A percentile compares a stretch with the other conserved stretches of the same genome.
Evolutionary conservation across 2,329 filamentous ascomycete species (phyloP).

Genomic region (Emericellopsis atlantica): DNA sequence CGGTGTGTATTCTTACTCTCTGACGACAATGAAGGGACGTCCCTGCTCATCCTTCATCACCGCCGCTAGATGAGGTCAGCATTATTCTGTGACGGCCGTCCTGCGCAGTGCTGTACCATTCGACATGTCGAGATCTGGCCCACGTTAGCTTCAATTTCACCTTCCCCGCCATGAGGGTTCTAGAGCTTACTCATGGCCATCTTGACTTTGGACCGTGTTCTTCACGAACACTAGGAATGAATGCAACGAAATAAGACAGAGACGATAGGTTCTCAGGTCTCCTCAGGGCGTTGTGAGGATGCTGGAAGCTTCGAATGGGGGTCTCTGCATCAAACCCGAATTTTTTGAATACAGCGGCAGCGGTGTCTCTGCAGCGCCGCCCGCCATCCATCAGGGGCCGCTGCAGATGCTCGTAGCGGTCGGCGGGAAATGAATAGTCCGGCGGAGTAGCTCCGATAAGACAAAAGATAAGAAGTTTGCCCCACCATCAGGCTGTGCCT

Average conservation of each 20-base stretch:
- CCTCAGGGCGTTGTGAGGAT: neutral
- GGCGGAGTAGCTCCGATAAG: slow-evolving; percentile 4
- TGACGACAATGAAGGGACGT: slow-evolving; percentile 92
- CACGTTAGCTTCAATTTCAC: slow-evolving; percentile 18
- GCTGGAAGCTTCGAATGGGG: slow-evolving; percentile 12
- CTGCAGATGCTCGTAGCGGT: slow-evolving; percentile 9
- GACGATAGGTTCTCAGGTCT: neutral
- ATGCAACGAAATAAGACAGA: slow-evolving; percentile 1
- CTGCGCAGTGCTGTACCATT: slow-evolving; percentile 47
- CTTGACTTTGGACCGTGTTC: slow-evolving; percentile 14
- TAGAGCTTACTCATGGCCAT: slow-evolving; percentile 26
- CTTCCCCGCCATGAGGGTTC: slow-evolving; percentile 6
- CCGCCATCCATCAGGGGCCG: no score
- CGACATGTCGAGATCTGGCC: slow-evolving; percentile 65
- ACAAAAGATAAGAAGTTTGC: neutral
- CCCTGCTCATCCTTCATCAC: slow-evolving; percentile 96
- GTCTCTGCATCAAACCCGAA: slow-evolving; percentile 12
- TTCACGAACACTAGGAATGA: slow-evolving; percentile 9
- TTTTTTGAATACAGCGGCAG: slow-evolving; percentile 16
- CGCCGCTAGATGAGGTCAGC: slow-evolving; percentile 31
- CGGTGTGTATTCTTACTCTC: slow-evolving; percentile 58
- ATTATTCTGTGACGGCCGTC: slow-evolving; percentile 3
- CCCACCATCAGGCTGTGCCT: slow-evolving; percentile 1
- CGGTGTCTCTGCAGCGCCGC: slow-evolving; percentile 12
- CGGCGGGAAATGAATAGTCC: slow-evolving; percentile 20